Evolutionary conservation across 169 alveolate genomes (phyloP).

Genomic region (Plasmodium fragile): DNA sequence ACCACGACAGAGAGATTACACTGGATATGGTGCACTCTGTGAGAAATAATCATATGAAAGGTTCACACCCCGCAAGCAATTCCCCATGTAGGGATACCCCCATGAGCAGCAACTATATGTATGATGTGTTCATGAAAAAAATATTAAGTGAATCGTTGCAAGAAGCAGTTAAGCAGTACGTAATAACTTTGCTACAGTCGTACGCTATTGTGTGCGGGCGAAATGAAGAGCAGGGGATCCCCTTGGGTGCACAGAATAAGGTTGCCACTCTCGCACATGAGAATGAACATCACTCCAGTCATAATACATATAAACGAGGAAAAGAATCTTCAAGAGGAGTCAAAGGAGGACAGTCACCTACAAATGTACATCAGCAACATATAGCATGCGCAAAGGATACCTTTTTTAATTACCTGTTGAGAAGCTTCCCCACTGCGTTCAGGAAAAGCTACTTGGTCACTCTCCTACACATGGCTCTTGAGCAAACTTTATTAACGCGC

Average conservation of each 20-base stretch:
- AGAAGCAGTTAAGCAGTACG: not conserved
- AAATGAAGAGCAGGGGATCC: not conserved
- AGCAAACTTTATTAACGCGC: slow-evolving; percentile 3
- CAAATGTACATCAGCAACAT: not conserved
- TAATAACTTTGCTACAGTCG: not conserved
- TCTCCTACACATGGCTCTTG: slow-evolving; percentile 16
- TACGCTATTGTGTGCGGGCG: not conserved
- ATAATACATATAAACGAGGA: not conserved
- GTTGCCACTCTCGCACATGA: not conserved
- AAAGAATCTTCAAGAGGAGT: not conserved
- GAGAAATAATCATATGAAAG: not conserved
- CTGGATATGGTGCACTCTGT: not conserved
- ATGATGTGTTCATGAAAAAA: not conserved
- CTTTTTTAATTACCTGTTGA: not conserved
- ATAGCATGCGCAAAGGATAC: not conserved
- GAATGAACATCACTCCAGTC: not conserved
- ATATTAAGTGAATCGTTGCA: not conserved
- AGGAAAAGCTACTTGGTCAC: not conserved
- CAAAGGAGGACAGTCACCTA: not conserved
- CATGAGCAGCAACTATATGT: not conserved
- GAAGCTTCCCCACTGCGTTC: not conserved
- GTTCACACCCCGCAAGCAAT: not conserved
- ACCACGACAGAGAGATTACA: not conserved
- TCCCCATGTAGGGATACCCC: not conserved
- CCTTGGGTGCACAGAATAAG: not conserved